Base-by-base conservation (phyloP, 1,139 yeast genomes). In the Suhomyces kunorum region DNA sequence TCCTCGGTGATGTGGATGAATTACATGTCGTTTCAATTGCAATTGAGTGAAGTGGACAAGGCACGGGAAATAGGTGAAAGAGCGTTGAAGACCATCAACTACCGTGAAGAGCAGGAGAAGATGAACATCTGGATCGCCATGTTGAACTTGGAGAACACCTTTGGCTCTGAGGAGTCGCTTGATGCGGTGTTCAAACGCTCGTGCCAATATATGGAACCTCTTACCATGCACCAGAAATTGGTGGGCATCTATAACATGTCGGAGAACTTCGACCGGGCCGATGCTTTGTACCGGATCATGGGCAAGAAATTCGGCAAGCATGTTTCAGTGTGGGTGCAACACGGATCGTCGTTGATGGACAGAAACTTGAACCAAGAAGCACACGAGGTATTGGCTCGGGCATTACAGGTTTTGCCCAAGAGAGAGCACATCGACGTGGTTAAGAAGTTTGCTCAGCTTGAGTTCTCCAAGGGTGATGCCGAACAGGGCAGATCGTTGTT, bases 1-100 rank as follows among this genome's bases (percentile, higher is more conserved):
- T 87, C 96, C 3, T 90, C 98, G 1, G 79, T 90, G 37, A 68
- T 89, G 50, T 92, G 98, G 98, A 90, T 92, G 88, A 88, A 90
- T 65, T 92, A 87, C 65, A 92, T 94, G 97, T 92, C 98, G 3
- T 92, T 90, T 85, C 96, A 89, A 66, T 75, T 92, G 50, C 96
- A 90, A 63, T 74, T 92, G 50, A 86, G 96, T 70, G 98, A 92
- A 61, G 71, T 89, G 45, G 97, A 90, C 40, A 88, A 86, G 65
- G 97, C 98, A 9, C 81, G 98, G 54, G 96, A 87, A 61, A 80
- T 92, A 51, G 98, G 87, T 34, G 87, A 85, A 55, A 80, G 98
- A 49, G 98, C 98, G 4, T 75, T 92, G 56, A 87, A 87, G 68
- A 84, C 95, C 8, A 92, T 92, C 53, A 82, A 80, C 57, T 88